Evolutionary conservation across 495 filamentous ascomycete species (phyloP), one percentile per base, ranked within the genome.

Genomic region (Hypoxylon rickii): DNA sequence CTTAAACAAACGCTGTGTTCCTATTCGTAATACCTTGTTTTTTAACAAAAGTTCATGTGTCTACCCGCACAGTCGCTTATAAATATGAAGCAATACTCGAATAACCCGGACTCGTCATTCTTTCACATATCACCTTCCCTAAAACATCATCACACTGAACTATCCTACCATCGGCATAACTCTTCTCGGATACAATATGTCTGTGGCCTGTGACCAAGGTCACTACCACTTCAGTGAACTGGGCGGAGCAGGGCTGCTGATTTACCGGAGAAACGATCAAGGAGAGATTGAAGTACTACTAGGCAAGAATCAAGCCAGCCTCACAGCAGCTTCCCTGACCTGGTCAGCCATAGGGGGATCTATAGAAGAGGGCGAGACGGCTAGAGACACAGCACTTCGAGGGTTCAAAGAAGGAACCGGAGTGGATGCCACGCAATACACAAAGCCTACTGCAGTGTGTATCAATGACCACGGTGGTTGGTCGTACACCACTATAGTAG

Each of bases 261-360:
- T 53, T 5, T 37, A 49, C 19, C 49, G 56, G 4, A 44, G 36
- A 18, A 31, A 39, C 17, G 17, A 11, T 5, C 18, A 20, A 3
- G 56, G 56, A 0, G 49, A 54, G 17, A 50, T 54, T 12, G 49
- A 60, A 34, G 44, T 60, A 22, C 13, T 60, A 7, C 31, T 60
- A 16, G 29, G 31, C 0, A n/a, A n/a, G n/a, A 16, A 7, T 8
- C 17, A 36, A 20, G 12, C 40, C 13, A 5, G 0, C 0, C 0
- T 4, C 1, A 22, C 3, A 5, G 7, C 38, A 3, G 7, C 48
- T 1, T 8, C 0, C 0, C 11, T 13, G 0, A 36, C n/a, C 1
- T 60, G 56, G 56, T 3, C 7, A 2, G 44, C 29, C 11, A 47
- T 52, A 24, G 56, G 49, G 11, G 50, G 57, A 0, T 8, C n/a